Percentiles rank a stretch among this genome's conserved stretches.
These are phyloP conservation scores for Yamadazyma diddensiae DNA, from an alignment of 1,139 yeast species.

Conservation along the genomic window DNA sequence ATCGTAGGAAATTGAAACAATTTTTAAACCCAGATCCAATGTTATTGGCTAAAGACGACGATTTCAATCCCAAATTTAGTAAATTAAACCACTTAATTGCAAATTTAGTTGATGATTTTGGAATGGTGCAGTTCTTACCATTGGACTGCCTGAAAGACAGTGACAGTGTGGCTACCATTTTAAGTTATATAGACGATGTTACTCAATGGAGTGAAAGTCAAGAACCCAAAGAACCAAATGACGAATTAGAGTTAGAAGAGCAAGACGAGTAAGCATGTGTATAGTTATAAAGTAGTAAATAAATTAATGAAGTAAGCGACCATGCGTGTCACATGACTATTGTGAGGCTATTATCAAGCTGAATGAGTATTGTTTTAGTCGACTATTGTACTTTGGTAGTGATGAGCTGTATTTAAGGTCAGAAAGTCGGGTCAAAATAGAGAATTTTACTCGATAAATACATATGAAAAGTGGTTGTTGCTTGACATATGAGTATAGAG, in stretches of 20 bases:
- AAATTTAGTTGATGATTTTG: conserved; percentile 89
- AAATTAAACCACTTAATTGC: conserved; percentile 81
- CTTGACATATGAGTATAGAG: too few species aligned
- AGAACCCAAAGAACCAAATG: conserved; percentile 94
- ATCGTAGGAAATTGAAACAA: conserved; percentile 72
- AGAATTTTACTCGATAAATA: too few species aligned
- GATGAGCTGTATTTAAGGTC: too few species aligned
- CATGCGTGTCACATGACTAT: too few species aligned
- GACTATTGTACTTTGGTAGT: too few species aligned
- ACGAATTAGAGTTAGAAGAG: conserved; percentile 60
- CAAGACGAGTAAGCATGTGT: conserved; percentile 5
- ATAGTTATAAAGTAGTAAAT: too few species aligned
- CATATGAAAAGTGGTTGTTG: too few species aligned
- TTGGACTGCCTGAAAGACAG: conserved; percentile 76
- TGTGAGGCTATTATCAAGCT: too few species aligned
- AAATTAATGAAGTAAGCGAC: too few species aligned
- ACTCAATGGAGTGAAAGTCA: conserved; percentile 98
- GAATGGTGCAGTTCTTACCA: conserved; percentile 97
- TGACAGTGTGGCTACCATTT: conserved; percentile 75
- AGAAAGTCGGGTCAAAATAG: too few species aligned
- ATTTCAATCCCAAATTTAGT: conserved; percentile 68
- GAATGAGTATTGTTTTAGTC: too few species aligned
- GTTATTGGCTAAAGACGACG: conserved; percentile 41
- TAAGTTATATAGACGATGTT: conserved; percentile 92
- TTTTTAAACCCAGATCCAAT: conserved; percentile 91